phyloP scores from a whole-genome alignment of 192 early-diverging fungal genomes.

The Gamsiella multidivaricata region DNA sequence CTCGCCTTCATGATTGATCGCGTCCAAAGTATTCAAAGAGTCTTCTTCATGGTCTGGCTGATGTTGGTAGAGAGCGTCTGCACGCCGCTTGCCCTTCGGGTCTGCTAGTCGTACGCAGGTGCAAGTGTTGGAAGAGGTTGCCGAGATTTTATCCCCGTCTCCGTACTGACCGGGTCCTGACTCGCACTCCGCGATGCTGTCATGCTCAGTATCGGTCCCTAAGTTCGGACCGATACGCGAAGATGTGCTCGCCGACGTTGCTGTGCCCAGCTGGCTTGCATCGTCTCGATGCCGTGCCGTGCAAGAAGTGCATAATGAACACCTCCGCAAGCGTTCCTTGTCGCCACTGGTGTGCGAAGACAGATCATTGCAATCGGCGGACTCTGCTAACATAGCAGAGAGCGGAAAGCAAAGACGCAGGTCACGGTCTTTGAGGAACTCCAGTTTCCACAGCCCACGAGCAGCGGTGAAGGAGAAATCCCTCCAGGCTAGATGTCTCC shows the following conservation, averaged over 20 bases:
- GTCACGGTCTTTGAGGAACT: conserved; percentile 26
- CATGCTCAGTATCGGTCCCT: too few species aligned
- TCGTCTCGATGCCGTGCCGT: too few species aligned
- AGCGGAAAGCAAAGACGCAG: conserved; percentile 17
- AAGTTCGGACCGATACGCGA: too few species aligned
- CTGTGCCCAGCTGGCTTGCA: too few species aligned
- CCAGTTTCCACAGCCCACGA: conserved; percentile 40
- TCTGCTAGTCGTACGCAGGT: not conserved
- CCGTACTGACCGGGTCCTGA: too few species aligned
- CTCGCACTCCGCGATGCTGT: too few species aligned
- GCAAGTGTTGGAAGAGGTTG: not conserved
- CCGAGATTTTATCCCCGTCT: too few species aligned
- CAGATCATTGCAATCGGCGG: too few species aligned
- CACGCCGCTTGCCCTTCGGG: conserved; percentile 9
- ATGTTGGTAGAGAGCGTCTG: not conserved
- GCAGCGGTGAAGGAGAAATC: conserved; percentile 41
- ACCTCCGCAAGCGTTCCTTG: too few species aligned
- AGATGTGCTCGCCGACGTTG: too few species aligned
- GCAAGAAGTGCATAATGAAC: too few species aligned
- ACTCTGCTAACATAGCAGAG: not conserved
- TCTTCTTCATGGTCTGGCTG: not conserved
- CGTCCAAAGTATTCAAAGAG: not conserved
- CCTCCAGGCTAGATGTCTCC: conserved; percentile 21
- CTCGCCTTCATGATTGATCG: not conserved
- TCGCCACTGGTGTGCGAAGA: too few species aligned